Conservation (phyloP, 345 rosid species). For the Bretschneidera sinensis region DNA sequence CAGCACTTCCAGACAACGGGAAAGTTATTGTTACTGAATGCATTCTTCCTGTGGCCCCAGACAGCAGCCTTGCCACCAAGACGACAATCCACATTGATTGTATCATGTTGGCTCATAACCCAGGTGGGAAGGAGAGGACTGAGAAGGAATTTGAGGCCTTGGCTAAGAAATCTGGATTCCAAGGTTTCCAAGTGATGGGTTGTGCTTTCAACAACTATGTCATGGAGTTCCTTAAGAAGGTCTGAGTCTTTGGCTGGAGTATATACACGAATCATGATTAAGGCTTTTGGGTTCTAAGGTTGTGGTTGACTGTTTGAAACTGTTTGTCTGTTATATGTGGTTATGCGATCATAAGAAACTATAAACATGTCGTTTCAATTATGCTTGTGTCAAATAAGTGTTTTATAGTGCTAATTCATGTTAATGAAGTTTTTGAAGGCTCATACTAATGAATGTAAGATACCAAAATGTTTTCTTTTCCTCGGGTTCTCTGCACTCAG, state of each 20-base stretch:
- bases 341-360: too few species aligned
- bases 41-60: slow-evolving; percentile 75
- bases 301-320: background rate
- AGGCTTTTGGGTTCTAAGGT: too few species aligned
- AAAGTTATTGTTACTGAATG: slow-evolving; percentile 77
- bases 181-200: slow-evolving; percentile 58
- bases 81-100: slow-evolving; percentile 61
- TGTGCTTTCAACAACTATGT: slow-evolving; percentile 51
- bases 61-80: slow-evolving; percentile 61
- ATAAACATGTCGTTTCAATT: too few species aligned
- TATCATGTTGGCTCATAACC: slow-evolving; percentile 94
- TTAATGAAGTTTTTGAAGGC: too few species aligned
- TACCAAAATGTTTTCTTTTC: too few species aligned
- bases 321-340: too few species aligned
- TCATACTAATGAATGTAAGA: too few species aligned
- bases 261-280: too few species aligned
- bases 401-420: too few species aligned
- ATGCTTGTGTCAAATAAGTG: too few species aligned
- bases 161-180: slow-evolving; percentile 71
- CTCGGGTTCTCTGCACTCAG: too few species aligned
- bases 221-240: slow-evolving; percentile 71
- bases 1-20: slow-evolving; percentile 67
- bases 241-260: slow-evolving; percentile 19
- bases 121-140: slow-evolving; percentile 94
- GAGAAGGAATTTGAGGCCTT: slow-evolving; percentile 68